Evolutionary conservation across 176 grass and related monocot species (phyloP).

Genomic region (Urochloa ruziziensis): DNA sequence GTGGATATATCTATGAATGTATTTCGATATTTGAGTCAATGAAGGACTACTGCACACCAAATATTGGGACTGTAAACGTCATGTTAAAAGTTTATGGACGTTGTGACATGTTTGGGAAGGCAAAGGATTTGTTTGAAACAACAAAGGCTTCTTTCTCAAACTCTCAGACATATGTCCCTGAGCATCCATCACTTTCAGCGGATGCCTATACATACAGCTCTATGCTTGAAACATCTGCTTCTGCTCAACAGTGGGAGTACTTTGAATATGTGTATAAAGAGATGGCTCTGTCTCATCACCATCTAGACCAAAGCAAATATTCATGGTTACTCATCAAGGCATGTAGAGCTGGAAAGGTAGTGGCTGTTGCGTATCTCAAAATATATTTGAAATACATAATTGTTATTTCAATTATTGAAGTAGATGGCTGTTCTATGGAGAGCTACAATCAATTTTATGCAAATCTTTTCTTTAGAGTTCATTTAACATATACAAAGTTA

Average conservation of each 20-base stretch:
- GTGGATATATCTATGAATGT: conserved; percentile 68
- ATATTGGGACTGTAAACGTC: conserved; percentile 82
- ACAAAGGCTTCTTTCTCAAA: conserved; percentile 35
- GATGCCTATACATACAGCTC: conserved; percentile 73
- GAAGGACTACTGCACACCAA: conserved; percentile 76
- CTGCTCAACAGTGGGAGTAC: conserved; percentile 91
- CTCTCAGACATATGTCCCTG: conserved; percentile 1
- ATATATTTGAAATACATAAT: neutral
- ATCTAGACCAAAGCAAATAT: conserved; percentile 75
- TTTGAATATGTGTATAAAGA: conserved; percentile 94
- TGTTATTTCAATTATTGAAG: neutral
- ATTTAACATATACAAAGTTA: neutral
- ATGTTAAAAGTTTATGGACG: conserved; percentile 86
- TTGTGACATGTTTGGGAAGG: conserved; percentile 86
- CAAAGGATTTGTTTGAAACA: conserved; percentile 86
- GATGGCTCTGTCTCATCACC: conserved; percentile 63
- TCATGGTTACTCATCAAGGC: conserved; percentile 66
- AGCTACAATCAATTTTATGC: too few relatives aligned
- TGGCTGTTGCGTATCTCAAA: neutral
- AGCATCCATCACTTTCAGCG: conserved; percentile 46
- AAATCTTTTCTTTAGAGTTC: neutral
- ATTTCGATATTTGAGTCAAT: conserved; percentile 89
- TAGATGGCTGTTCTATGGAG: too few relatives aligned
- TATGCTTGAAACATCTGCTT: conserved; percentile 80
- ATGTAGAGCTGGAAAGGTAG: conserved; percentile 86